Evolutionary conservation across 2,329 filamentous ascomycete species (phyloP), one percentile per base, ranked within the genome.

Genomic region (Pseudocercospora crystallina): DNA sequence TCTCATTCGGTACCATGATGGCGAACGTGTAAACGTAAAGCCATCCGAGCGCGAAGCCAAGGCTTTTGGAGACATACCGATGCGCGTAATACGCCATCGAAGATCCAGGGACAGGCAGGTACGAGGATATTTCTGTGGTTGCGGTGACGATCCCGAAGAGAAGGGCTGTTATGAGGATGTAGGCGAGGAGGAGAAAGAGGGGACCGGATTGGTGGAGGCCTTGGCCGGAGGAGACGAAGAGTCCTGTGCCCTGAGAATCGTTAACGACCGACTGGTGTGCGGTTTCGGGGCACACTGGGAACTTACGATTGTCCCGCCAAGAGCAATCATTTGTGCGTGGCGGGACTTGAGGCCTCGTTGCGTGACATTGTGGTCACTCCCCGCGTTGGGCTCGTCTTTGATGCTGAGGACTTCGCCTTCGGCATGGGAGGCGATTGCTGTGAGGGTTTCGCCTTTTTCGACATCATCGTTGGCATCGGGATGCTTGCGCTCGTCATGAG

Each of bases 241-340:
- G 17, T 26, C 38, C 38, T 29, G 38, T 41, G 20, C 38, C n/a
- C n/a, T n/a, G n/a, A n/a, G n/a, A n/a, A n/a, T 20, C 2, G 29
- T 40, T 40, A 20, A 13, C n/a, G n/a, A 17, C 30, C 10, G 38
- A 29, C 1, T 9, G 2, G 26, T 20, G 26, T 13, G 20, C 9
- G 3, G 10, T 30, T 41, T n/a, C 10, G 38, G 26, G 3, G 12
- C 11, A 8, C 20, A 13, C 4, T 10, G 26, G 9, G 8, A 9
- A 20, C n/a, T 5, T n/a, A 11, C 14, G 17, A 8, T 29, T 29
- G 26, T 41, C 10, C 38, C 20, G 26, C 38, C 38, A 5, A 41
- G 13, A 29, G 38, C 41, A 8, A 43, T 43, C 30, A 43, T 34
- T 33, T 43, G 41, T 8, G 35, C 41, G 11, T 43, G 41, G 11